Percentiles rank a stretch among this genome's conserved stretches.
phyloP scores from a whole-genome alignment of 306 rosid genomes.

The Glycyrrhiza uralensis region DNA sequence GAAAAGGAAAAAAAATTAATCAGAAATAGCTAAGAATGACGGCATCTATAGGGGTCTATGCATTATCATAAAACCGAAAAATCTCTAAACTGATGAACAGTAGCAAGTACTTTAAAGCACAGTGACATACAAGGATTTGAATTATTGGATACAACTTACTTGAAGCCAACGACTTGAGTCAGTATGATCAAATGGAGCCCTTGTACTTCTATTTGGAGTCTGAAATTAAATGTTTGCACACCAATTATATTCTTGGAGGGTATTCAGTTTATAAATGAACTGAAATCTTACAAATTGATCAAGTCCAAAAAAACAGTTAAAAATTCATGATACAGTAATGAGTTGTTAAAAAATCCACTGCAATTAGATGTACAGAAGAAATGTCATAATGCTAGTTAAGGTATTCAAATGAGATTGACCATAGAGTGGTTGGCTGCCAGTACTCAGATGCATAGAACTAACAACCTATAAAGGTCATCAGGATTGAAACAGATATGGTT shows the following conservation, averaged over 20 bases:
- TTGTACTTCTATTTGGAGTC: conserved; percentile 79
- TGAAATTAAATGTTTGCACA: conserved; percentile 38
- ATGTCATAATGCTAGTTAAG: background rate
- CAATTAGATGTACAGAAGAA: conserved; percentile 15
- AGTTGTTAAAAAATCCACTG: background rate
- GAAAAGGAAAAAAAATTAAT: conserved; percentile 6
- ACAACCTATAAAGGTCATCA: background rate
- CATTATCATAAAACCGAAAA: background rate
- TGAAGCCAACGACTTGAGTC: conserved; percentile 96
- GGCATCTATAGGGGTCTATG: background rate
- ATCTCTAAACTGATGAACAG: background rate
- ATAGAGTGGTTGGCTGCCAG: background rate
- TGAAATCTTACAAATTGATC: conserved; percentile 14
- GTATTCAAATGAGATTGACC: conserved; percentile 8
- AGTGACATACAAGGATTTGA: conserved; percentile 9
- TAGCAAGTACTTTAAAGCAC: background rate
- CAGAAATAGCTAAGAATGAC: background rate
- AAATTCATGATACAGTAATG: background rate
- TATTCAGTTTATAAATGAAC: conserved; percentile 9
- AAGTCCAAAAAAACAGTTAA: background rate
- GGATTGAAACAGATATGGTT: background rate
- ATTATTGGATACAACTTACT: conserved; percentile 57
- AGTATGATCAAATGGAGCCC: conserved; percentile 73
- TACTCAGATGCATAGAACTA: background rate
- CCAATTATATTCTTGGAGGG: background rate